These are phyloP conservation scores for Alternaria sp. DNA, from an alignment of 2,329 filamentous ascomycete genomes.

Conservation along the genomic window DNA sequence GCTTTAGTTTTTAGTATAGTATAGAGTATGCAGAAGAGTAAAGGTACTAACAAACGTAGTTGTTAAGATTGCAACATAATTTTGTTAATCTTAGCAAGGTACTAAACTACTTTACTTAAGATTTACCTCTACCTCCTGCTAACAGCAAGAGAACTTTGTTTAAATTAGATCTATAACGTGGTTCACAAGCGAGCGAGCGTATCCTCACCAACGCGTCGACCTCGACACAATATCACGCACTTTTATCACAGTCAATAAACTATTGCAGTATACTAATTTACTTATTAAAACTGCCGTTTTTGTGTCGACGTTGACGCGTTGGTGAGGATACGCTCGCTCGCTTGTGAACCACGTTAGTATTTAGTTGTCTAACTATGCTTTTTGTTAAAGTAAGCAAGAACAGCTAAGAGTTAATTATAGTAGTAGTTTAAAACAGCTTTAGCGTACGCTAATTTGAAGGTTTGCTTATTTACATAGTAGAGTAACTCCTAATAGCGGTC, in stretches of 20 bases:
- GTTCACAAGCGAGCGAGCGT: too few species aligned
- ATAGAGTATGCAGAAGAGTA: neutral
- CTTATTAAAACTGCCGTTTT: too few species aligned
- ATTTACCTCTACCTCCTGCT: neutral
- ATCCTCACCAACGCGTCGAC: too few species aligned
- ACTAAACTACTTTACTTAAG: neutral
- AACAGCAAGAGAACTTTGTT: neutral
- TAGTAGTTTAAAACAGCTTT: slow-evolving; percentile 1
- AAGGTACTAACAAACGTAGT: neutral
- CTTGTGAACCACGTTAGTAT: too few species aligned
- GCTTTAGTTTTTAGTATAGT: neutral
- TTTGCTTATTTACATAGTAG: neutral
- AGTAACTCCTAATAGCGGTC: neutral
- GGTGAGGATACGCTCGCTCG: too few species aligned
- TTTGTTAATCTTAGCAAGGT: neutral
- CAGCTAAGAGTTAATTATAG: neutral
- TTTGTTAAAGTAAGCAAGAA: neutral
- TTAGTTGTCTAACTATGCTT: neutral
- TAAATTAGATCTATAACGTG: neutral
- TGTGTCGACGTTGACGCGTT: too few species aligned
- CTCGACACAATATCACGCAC: too few species aligned
- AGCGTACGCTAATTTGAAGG: neutral
- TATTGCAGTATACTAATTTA: too few species aligned
- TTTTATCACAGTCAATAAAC: too few species aligned
- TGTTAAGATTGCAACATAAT: neutral